Conservation (phyloP, 345 rosid species). For the Linum usitatissimum region DNA sequence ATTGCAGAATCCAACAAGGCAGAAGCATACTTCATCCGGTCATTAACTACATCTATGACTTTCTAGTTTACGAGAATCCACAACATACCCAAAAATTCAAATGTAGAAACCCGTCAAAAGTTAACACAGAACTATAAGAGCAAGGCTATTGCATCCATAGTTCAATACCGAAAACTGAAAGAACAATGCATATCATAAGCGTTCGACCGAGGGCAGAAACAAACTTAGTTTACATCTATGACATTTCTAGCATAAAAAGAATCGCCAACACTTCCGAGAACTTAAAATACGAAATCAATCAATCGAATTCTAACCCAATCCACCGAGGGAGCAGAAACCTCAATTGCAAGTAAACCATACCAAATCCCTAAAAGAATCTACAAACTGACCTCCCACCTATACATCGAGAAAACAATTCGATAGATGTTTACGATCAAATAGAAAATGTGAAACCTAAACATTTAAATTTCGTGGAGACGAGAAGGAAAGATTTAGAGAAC, state of each 20-base stretch:
- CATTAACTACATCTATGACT: too few relatives aligned
- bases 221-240: background rate
- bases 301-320: too few relatives aligned
- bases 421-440: background rate
- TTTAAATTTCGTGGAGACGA: background rate
- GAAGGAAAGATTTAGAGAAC: constrained; percentile 18
- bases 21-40: background rate
- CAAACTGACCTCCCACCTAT: background rate
- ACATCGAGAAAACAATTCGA: background rate
- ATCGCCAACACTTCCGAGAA: background rate
- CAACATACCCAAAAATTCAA: too few relatives aligned
- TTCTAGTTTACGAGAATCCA: too few relatives aligned
- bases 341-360: too few relatives aligned
- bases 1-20: background rate
- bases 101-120: background rate
- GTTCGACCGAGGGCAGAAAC: background rate
- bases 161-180: background rate
- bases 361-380: background rate
- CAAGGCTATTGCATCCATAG: background rate
- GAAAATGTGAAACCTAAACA: background rate
- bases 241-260: background rate
- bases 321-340: too few relatives aligned
- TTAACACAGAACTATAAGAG: background rate
- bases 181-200: background rate
- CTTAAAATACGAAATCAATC: background rate